Percentiles rank a stretch among this genome's conserved stretches.
phyloP scores from a whole-genome alignment of 345 rosid genomes.

The Salix arbutifolia region DNA sequence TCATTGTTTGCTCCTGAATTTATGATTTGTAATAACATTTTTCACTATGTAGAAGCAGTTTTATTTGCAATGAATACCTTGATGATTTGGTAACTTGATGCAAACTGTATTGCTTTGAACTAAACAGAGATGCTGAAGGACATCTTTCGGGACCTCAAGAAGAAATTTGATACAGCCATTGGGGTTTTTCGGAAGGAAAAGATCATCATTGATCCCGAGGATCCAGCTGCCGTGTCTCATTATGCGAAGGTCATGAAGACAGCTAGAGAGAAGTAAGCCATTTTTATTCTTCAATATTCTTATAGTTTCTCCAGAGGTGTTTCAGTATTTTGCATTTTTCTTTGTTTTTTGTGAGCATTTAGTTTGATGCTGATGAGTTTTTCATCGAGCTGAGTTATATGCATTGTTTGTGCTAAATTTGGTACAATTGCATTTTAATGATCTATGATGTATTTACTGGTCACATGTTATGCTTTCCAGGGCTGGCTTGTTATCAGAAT shows the following conservation, averaged over 20 bases:
- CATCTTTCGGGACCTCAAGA: slow-evolving; percentile 78
- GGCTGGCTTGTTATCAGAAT: slow-evolving; percentile 80
- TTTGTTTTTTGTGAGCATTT: background rate
- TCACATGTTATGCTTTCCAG: slow-evolving; percentile 41
- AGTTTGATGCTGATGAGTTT: background rate
- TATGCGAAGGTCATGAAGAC: slow-evolving; percentile 90
- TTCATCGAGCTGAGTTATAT: background rate
- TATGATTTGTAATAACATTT: background rate
- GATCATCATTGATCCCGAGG: slow-evolving; percentile 83
- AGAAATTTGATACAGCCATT: slow-evolving; percentile 73
- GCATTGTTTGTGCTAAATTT: background rate
- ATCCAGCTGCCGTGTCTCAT: slow-evolving; percentile 80
- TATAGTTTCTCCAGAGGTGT: background rate
- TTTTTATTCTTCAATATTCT: background rate
- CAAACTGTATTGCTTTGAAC: slow-evolving; percentile 11
- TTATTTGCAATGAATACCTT: background rate
- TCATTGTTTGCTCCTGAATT: background rate
- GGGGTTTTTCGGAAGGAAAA: slow-evolving; percentile 82
- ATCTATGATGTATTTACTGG: slow-evolving; percentile 10
- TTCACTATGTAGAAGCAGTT: background rate
- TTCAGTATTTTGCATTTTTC: background rate
- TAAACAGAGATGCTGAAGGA: slow-evolving; percentile 82
- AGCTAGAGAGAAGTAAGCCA: slow-evolving; percentile 73
- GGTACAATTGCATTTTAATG: background rate
- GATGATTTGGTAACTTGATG: slow-evolving; percentile 2